Conservation (phyloP, 768 basidiomycete species). For the Hypsizygus marmoreus region DNA sequence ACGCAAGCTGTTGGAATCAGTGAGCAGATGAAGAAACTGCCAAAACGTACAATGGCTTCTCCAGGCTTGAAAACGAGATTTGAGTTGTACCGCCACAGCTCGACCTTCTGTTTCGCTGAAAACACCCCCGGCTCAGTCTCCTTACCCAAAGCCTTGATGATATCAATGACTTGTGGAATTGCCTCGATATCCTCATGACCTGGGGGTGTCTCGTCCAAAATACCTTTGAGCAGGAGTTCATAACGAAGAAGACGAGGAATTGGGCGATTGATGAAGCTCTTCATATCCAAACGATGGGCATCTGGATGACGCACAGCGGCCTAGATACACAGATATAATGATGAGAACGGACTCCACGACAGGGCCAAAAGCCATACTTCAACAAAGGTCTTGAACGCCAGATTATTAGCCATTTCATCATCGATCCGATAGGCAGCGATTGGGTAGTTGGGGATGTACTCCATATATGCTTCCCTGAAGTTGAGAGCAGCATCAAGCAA, state of each 20-base stretch:
- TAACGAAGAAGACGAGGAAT: constrained; percentile 90
- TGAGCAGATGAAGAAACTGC: neutral
- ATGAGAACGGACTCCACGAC: constrained; percentile 6
- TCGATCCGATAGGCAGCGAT: constrained; percentile 87
- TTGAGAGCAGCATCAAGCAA: constrained; percentile 89
- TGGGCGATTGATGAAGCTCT: constrained; percentile 89
- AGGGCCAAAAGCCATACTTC: constrained; percentile 58
- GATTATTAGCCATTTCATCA: constrained; percentile 83
- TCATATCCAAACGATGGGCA: constrained; percentile 85
- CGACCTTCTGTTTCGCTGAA: constrained; percentile 85
- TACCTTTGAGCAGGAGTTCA: constrained; percentile 77
- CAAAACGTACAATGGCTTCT: constrained; percentile 55
- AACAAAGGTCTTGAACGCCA: constrained; percentile 78
- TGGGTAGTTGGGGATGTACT: constrained; percentile 92
- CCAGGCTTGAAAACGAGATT: constrained; percentile 80
- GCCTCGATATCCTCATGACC: constrained; percentile 80
- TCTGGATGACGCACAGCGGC: constrained; percentile 64
- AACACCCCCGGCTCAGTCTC: constrained; percentile 86
- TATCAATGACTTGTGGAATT: constrained; percentile 84
- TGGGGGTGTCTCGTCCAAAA: constrained; percentile 72
- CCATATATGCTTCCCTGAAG: constrained; percentile 91
- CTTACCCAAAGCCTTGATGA: constrained; percentile 85
- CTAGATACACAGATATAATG: constrained; percentile 27
- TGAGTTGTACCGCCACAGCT: constrained; percentile 84
- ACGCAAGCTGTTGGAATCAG: neutral